These are phyloP conservation scores for Linnemannia elongata DNA, from an alignment of 192 early-diverging fungal genomes.

Conservation along the genomic window DNA sequence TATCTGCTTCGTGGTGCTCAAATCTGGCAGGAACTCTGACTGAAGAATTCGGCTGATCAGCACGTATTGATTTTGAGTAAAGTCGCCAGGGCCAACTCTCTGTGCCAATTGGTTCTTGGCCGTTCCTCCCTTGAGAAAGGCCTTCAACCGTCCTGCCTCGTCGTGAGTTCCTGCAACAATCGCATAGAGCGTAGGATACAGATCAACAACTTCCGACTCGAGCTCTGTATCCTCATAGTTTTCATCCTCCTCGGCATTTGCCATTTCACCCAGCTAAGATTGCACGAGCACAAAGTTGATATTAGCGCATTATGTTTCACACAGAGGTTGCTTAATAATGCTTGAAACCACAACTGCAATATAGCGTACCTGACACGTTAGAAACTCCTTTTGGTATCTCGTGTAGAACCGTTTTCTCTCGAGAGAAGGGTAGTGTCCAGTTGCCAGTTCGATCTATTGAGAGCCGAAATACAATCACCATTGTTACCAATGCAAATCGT, in stretches of 20 bases:
- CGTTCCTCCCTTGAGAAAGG: slow-evolving; percentile 40
- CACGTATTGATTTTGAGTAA: slow-evolving; percentile 21
- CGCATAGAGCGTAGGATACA: slow-evolving; percentile 31
- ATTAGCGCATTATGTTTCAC: background rate
- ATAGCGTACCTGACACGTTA: slow-evolving; percentile 38
- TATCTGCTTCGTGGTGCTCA: slow-evolving; percentile 27
- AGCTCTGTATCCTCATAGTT: slow-evolving; percentile 38
- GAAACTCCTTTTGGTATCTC: slow-evolving; percentile 43
- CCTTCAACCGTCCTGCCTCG: slow-evolving; percentile 29
- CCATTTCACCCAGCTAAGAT: slow-evolving; percentile 39
- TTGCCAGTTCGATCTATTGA: slow-evolving; percentile 28
- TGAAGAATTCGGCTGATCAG: slow-evolving; percentile 29
- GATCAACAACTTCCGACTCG: slow-evolving; percentile 2
- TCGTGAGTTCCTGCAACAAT: slow-evolving; percentile 36
- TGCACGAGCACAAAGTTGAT: background rate
- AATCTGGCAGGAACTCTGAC: slow-evolving; percentile 44
- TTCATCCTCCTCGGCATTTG: background rate
- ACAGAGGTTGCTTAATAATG: background rate
- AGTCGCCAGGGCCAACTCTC: slow-evolving; percentile 42
- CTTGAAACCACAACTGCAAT: background rate
- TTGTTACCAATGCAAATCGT: background rate
- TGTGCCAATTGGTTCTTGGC: slow-evolving; percentile 18
- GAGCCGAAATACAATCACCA: background rate
- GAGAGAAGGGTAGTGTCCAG: slow-evolving; percentile 28
- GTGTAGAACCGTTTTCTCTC: slow-evolving; percentile 50